Conservation (phyloP, 306 rosid genomes). For the Medicago truncatula region MtrunA17r5.0-ANR NC_053049.1:33290001-33290500, state of each 20-base stretch:
- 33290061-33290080: too few relatives aligned
- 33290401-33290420: not conserved
- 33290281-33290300: constrained; percentile 22
- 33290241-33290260: constrained; percentile 47
- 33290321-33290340: too few relatives aligned
- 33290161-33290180: constrained; percentile 41
- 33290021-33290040: too few relatives aligned
- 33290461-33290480: too few relatives aligned
- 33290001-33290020: too few relatives aligned
- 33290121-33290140: constrained; percentile 42
- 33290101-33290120: constrained; percentile 41
- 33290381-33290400: not conserved
- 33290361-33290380: not conserved
- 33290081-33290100: constrained; percentile 32
- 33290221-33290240: constrained; percentile 45
- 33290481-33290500: too few relatives aligned
- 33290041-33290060: too few relatives aligned
- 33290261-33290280: constrained; percentile 29
- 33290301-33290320: constrained; percentile 7
- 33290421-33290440: too few relatives aligned
- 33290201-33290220: constrained; percentile 51
- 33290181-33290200: constrained; percentile 39
- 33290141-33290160: constrained; percentile 42
- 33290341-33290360: too few relatives aligned
- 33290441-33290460: too few relatives aligned